phyloP scores from a whole-genome alignment of 345 rosid species.

The Syzygium grande region DNA sequence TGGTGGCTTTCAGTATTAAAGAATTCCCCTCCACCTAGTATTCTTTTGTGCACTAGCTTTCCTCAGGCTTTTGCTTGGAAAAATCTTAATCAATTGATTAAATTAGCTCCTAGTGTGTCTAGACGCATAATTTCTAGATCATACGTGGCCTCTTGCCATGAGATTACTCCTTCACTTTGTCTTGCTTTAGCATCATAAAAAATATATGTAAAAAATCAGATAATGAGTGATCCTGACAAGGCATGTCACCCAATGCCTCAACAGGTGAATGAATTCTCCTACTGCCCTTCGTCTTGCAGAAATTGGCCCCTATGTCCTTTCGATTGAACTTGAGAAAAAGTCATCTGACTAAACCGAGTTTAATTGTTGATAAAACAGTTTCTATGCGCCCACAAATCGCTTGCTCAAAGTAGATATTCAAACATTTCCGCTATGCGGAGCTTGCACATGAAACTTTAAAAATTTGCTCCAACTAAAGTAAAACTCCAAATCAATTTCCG shows the following conservation, averaged over 20 bases:
- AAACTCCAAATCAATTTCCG: too few species aligned
- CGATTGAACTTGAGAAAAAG: neutral
- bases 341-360: too few species aligned
- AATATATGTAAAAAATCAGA: neutral
- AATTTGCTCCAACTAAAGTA: too few species aligned
- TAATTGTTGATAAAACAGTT: too few species aligned
- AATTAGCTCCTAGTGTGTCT: neutral
- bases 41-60: neutral
- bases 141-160: neutral
- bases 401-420: too few species aligned
- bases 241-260: neutral
- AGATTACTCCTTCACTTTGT: neutral
- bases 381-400: too few species aligned
- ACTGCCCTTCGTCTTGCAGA: neutral
- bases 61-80: neutral
- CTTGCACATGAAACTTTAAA: too few species aligned
- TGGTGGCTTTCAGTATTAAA: slow-evolving; percentile 16
- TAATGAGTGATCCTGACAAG: neutral
- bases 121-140: neutral
- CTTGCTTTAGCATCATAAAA: neutral
- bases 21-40: neutral
- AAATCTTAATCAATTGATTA: neutral
- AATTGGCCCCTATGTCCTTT: neutral
- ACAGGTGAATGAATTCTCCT: neutral
- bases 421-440: too few species aligned